Evolutionary conservation across 352 stramenopile genomes (phyloP), one percentile per base, ranked within the genome.

Genomic region (Aphanomyces cochlioides): DNA sequence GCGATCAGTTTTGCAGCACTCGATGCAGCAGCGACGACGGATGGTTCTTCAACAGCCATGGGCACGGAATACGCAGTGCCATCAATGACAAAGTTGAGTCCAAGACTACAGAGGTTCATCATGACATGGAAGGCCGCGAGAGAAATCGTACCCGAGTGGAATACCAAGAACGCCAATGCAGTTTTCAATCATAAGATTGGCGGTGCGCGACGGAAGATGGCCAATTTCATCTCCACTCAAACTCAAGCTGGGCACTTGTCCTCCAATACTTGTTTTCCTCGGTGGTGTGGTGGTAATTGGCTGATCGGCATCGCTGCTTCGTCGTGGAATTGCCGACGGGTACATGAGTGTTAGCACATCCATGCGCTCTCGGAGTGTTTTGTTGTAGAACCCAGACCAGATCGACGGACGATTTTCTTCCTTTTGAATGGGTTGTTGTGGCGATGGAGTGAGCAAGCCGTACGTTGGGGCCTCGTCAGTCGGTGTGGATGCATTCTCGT

Each of bases 121-220:
- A 3, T 41, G 48, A 56, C 40, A 40, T 1, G 3, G 38, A 56
- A 59, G 43, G 17, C 63, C 4, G 41, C 5, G 47, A 13, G 53
- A 7, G n/a, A 39, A 28, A 75, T 28, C 78, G 64, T 73, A 89
- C 72, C 87, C 88, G n/a, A 96, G 78, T 40, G 88, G 88, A 39
- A 96, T 78, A n/a, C 83, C 84, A 5, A 94, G 78, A 40, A 92
- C 86, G 54, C 88, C 88, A 60, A 96, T 90, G 73, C 87, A 93
- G 77, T 96, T 96, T 72, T 96, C 88, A 64, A 96, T 93, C 86
- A 96, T 96, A 61, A 90, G 75, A 69, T 96, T 93, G 65, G 88
- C 88, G 2, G 80, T 90, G 39, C 82, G 83, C 70, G 92, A 74
- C 15, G 85, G 81, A 61, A 96, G 76, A 45, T 92, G 83, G 17